Evolutionary conservation across 371 early-diverging fungal species (phyloP), one percentile per base, ranked within the genome.

Genomic region (Mortierella sp.): DNA sequence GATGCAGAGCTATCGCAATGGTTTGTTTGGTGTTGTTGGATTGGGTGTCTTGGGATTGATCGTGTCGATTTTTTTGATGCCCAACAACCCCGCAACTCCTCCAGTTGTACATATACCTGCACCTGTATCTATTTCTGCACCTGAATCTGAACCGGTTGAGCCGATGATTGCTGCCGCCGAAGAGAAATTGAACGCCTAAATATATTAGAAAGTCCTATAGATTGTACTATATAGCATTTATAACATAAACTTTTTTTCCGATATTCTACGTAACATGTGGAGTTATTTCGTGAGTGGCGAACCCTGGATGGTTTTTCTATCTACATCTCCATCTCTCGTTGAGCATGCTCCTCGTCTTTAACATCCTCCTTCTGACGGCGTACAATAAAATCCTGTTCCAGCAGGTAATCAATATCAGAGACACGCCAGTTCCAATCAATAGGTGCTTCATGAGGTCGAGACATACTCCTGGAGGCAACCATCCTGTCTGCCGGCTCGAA

Each of bases 381-480:
- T 53, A 84, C 83, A 70, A 88, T 74, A 45, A 78, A 76, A 55
- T 89, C 88, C 70, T 87, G 86, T 65, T 87, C 88, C 70, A 90
- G 67, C 67, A 88, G 70, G 67, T 89, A 88, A 75, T 90, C 90
- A 60, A 90, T 85, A 73, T 90, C 90, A 6, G 85, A 80, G 28
- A 90, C 74, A 9, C 84, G 77, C 90, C 90, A 90, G 32, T 75
- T 83, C 90, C 90, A 90, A 55, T 88, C 85, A 45, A 86, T 87
- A 10, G 86, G 81, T 7, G 88, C 88, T 40, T 89, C 88, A 7
- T 85, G 80, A 16, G 87, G 87, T 33, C 87, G 82, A 4, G 85
- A 73, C 73, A 85, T 86, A 47, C 66, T 70, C 50, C 88, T 83
- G 9, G 85, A 86, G 13, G 83, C 77, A 3, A 89, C 86, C 87